Percentiles rank a stretch among this genome's conserved stretches.
Evolutionary conservation across 176 grass and related monocot genomes (phyloP).

Genomic region (Rhynchospora pubera): DNA sequence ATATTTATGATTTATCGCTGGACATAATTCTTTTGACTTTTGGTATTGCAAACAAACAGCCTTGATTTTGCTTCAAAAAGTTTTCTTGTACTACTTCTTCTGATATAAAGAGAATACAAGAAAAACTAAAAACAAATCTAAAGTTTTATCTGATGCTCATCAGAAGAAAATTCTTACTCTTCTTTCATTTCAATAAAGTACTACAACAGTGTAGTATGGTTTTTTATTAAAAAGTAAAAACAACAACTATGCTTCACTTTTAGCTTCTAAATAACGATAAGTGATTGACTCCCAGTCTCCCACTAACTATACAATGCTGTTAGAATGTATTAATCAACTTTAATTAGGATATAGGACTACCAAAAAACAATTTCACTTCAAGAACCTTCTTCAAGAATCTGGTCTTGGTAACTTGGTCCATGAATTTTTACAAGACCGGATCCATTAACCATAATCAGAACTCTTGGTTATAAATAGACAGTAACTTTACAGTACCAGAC

Average conservation of each 20-base stretch:
- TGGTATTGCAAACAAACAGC: not conserved
- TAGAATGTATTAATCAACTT: not conserved
- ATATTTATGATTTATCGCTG: not conserved
- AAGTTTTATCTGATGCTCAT: not conserved
- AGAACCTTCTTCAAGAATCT: not conserved
- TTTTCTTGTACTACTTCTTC: not conserved
- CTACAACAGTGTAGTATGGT: not conserved
- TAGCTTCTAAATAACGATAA: not conserved
- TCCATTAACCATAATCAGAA: not conserved
- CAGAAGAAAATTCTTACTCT: not conserved
- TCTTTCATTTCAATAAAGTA: not conserved
- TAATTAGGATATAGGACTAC: not conserved
- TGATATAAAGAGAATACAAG: not conserved
- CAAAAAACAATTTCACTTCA: not conserved
- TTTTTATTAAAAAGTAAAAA: not conserved
- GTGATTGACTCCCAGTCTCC: not conserved
- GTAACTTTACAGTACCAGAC: conserved; percentile 2
- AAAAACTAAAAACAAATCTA: not conserved
- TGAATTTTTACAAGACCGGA: not conserved
- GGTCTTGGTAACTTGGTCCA: not conserved
- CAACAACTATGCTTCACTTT: not conserved
- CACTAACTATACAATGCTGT: not conserved
- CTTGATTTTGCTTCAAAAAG: not conserved
- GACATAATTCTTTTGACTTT: not conserved
- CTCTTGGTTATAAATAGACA: conserved; percentile 18